Conservation (phyloP, 1,284 basidiomycete species). For the Fomes fomentarius region DNA sequence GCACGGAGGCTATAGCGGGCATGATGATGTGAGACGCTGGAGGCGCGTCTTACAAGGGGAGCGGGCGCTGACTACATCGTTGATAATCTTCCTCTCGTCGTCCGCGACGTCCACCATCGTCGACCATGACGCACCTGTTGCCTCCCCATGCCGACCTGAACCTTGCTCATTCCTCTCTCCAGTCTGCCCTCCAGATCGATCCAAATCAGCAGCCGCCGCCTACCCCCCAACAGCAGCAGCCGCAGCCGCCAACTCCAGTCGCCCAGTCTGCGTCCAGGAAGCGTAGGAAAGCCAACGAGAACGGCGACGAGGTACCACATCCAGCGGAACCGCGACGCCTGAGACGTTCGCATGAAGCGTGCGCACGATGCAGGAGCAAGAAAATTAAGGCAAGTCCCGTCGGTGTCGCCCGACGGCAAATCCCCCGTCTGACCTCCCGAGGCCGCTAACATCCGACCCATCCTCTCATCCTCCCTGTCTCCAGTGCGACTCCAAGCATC, state of each 20-base stretch:
- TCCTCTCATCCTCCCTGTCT: conserved; percentile 28
- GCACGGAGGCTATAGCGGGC: conserved; percentile 13
- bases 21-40: conserved; percentile 17
- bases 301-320: conserved; percentile 53
- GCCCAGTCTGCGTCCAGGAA: conserved; percentile 42
- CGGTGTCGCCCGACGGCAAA: conserved; percentile 84
- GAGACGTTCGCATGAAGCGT: conserved; percentile 84
- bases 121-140: conserved; percentile 48
- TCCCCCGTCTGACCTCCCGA: conserved; percentile 50
- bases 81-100: conserved; percentile 22
- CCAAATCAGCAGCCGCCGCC: conserved; percentile 46
- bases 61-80: conserved; percentile 25
- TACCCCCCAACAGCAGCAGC: conserved; percentile 36
- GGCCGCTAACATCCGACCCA: conserved; percentile 29
- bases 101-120: conserved; percentile 20
- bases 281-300: conserved; percentile 59
- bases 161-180: conserved; percentile 48
- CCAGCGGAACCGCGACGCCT: conserved; percentile 75
- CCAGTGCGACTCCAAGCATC: conserved; percentile 87
- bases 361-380: conserved; percentile 87
- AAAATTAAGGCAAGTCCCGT: conserved; percentile 91
- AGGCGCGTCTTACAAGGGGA: conserved; percentile 16
- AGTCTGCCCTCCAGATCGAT: conserved; percentile 68
- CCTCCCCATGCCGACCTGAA: conserved; percentile 48
- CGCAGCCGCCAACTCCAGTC: conserved; percentile 39